Evolutionary conservation across 225 moss, liverwort and hornwort species (phyloP), one percentile per base, ranked within the genome.

Genomic region (Physcomitrellopsis africana): DNA sequence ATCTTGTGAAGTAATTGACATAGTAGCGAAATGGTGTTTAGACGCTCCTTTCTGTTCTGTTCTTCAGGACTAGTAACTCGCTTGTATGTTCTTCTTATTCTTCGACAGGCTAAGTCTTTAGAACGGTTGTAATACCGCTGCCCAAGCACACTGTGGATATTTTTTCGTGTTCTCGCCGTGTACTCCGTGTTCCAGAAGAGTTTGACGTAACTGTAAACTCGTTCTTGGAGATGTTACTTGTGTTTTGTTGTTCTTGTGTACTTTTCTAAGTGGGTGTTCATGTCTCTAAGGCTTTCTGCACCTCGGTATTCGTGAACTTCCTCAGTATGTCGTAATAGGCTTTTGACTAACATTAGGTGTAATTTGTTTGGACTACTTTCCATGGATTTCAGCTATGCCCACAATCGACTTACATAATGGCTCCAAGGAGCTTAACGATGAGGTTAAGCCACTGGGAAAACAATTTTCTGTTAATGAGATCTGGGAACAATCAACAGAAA

Each of bases 401-500:
- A 69, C 79, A 22, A 18, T 70, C 46, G 81, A 81, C 62, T 27
- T 80, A 56, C 62, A 70, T 16, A 53, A 57, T 13, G 63, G 47
- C 11, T 37, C 42, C 32, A 70, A 74, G 27, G 74, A 44, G 11
- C 43, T 11, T 18, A 69, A 77, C 44, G 75, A 48, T 5, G 76
- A 72, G 72, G 55, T 60, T 17, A 70, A 74, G 42, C 11, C 72
- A n/a, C 32, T 7, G 4, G 79, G 32, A 43, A 65, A 61, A 12
- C 71, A 49, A 51, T 42, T 24, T n/a, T 45, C 15, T n/a, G 7
- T 54, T 4, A 83, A 86, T 27, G 72, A 65, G 49, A 23, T 17
- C 11, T 88, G 85, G 87, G 63, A 78, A 10, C 63, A 71, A 8
- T 55, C 85, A 1, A 83, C 85, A 1, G 77, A 83, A 9, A 81